Base-by-base conservation (phyloP, 495 filamentous ascomycete genomes). In the Penicillium robsamsonii region DNA sequence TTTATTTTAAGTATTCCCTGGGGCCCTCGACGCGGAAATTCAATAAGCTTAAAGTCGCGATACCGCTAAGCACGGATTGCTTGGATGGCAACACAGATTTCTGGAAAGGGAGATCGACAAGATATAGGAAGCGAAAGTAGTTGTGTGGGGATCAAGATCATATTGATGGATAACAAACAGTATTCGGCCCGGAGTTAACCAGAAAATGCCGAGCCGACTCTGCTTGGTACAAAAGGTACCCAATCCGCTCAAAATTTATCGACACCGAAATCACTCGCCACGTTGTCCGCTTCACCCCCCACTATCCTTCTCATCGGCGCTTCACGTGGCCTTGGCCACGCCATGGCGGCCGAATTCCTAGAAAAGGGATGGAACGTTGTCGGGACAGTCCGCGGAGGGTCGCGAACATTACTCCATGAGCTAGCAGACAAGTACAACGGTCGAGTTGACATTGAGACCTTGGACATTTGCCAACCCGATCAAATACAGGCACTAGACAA, bases 401-500 rank as follows among this genome's bases (percentile, higher is more conserved):
- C 24, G 13, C 44, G 24, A 29, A 46, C 24, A 27, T 46, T 29
- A 46, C 44, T 46, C 7, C 44, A 46, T 13, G 44, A 46, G 5
- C 22, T 46, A n/a, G 44, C 24, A 27, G 44, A 46, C 44, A 29
- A 46, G 24, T 46, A 46, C 44, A 46, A n/a, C 20, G 44, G 44
- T 12, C 44, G 24, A 2, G 24, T 46, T n/a, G 44, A 46, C 3
- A 46, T 46, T 29, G 13, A 46, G 44, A 46, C 44, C 25, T 46
- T 46, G 44, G 44, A 46, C 22, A 46, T 46, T 46, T 46, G 44
- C 44, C 44, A 46, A 46, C 44, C 44, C 2, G 44, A 29, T 46
- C 44, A 46, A 46, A 46, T 46, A 24, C 2, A 46, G 11, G 24
- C 44, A 24, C 44, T 46, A 3, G 44, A 46, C 22, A 46, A 24